phyloP scores from a whole-genome alignment of 441 rosid genomes.

The Populus hybrid region DNA sequence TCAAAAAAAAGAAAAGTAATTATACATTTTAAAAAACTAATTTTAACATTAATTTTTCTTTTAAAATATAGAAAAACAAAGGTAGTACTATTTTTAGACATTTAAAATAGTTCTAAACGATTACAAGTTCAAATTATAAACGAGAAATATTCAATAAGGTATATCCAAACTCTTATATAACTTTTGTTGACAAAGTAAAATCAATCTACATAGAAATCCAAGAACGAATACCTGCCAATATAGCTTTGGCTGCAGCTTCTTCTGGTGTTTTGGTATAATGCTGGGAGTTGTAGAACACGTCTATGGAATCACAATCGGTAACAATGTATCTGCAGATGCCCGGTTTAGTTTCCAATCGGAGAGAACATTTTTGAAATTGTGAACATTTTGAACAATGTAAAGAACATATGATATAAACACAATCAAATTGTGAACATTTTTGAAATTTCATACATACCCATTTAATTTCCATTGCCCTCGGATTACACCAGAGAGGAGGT shows the following conservation, averaged over 20 bases:
- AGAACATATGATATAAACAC: neutral
- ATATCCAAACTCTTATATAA: neutral
- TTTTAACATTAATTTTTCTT: too few species aligned
- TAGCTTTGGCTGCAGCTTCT: constrained; percentile 75
- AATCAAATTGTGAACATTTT: neutral
- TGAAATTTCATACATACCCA: constrained; percentile 38
- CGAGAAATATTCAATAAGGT: neutral
- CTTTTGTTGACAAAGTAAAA: neutral
- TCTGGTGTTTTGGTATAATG: constrained; percentile 82
- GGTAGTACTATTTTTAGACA: too few species aligned
- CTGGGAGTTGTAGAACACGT: constrained; percentile 49
- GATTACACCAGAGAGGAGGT: constrained; percentile 59
- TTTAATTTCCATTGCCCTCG: constrained; percentile 85
- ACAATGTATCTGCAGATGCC: constrained; percentile 63
- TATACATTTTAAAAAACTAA: too few species aligned
- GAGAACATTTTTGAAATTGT: neutral
- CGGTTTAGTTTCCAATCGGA: neutral
- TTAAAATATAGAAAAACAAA: too few species aligned
- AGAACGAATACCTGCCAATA: constrained; percentile 46
- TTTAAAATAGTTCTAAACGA: too few species aligned
- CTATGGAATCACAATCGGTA: constrained; percentile 81
- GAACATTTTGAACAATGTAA: neutral
- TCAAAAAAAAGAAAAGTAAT: too few species aligned
- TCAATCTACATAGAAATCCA: neutral
- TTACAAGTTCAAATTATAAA: neutral